phyloP scores from a whole-genome alignment of 176 grass and related monocot species.

The Thinopyrum elongatum region DNA sequence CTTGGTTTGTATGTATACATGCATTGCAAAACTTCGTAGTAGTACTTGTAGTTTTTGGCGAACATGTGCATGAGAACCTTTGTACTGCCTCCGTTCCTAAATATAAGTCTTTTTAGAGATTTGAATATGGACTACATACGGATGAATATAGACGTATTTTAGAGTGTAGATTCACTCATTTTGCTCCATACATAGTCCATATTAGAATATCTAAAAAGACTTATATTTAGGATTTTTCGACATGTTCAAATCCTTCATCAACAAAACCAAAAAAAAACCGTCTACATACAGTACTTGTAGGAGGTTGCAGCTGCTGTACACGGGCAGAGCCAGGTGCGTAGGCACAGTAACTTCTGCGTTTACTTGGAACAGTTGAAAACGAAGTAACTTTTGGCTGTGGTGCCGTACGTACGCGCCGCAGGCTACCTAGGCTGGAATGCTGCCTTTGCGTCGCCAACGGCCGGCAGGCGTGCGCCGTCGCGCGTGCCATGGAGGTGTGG shows the following conservation, averaged over 20 bases:
- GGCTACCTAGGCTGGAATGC: not conserved
- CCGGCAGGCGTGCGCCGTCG: not conserved
- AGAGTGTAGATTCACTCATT: too few relatives aligned
- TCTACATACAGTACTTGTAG: too few relatives aligned
- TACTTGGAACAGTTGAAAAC: not conserved
- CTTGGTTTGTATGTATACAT: not conserved
- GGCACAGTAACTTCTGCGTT: not conserved
- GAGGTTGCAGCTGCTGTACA: not conserved
- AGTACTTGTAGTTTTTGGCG: too few relatives aligned
- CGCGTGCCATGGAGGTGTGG: slow-evolving; percentile 3
- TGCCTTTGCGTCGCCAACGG: not conserved
- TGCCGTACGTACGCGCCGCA: not conserved
- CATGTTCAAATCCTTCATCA: too few relatives aligned
- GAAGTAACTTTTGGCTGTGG: not conserved
- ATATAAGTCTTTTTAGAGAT: too few relatives aligned
- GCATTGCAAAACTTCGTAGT: not conserved
- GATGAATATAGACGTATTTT: too few relatives aligned
- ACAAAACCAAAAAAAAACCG: too few relatives aligned
- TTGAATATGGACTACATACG: too few relatives aligned
- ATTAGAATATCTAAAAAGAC: too few relatives aligned
- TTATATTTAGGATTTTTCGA: too few relatives aligned
- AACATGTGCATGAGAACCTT: not conserved
- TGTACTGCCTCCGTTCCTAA: too few relatives aligned
- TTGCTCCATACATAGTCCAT: too few relatives aligned
- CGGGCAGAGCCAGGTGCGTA: not conserved